Evolutionary conservation across 495 filamentous ascomycete species (phyloP), one percentile per base, ranked within the genome.

Genomic region (Aspergillus panamensis): DNA sequence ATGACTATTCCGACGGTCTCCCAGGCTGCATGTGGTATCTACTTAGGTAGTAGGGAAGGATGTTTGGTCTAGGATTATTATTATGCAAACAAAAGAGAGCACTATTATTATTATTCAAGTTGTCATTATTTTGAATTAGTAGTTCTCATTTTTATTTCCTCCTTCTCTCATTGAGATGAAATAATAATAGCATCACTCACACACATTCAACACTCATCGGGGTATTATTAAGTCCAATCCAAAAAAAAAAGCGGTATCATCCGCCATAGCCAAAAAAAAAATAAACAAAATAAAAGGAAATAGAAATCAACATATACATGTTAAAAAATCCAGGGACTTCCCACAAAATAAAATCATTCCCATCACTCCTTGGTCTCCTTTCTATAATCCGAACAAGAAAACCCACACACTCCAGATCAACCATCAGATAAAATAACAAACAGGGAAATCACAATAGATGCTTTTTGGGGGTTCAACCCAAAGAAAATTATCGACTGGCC

Each of bases 201-300:
- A 25, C 25, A 25, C 25, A 25, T 5, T 1, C 45, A 59, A 58
- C 55, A 62, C 14, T 50, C 58, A 57, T 52, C 25, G 58, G 64
- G 64, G 64, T 66, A 66, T 66, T 66, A 63, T 60, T 66, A 63
- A 62, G 50, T 65, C 58, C 64, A 63, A 59, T 61, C 55, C n/a
- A n/a, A n/a, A n/a, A n/a, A n/a, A n/a, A 53, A 52, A 51, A 57
- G 50, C 44, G 40, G 19, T 8, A 14, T 13, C 20, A 40, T 31
- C 30, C 60, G 32, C 14, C 7, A 20, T 31, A 49, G 25, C 20
- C 30, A 45, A 47, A 53, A 39, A 51, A 50, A 47, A 48, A 39
- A 8, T 39, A 39, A 13, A 39, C 6, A 39, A 3, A n/a, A 39
- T n/a, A n/a, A 39, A 3, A 39, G 25, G 5, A 25, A 25, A 25